Base-by-base conservation (phyloP, 306 rosid genomes). In the Delonix regia region DNA sequence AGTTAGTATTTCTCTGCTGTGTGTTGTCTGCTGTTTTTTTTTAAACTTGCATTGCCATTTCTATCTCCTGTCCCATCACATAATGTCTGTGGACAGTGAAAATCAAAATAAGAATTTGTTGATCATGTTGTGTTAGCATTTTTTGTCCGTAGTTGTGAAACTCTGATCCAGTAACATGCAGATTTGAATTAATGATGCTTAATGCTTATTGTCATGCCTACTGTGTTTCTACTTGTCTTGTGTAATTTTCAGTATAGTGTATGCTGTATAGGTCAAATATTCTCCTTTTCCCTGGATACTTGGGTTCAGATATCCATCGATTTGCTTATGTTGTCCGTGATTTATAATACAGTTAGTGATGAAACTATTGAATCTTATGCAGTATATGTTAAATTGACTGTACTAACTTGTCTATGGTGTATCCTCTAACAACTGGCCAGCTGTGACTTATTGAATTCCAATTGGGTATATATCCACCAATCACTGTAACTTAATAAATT, bases 1-100 rank as follows among this genome's bases (percentile, higher is more conserved):
- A 86, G 99, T 96, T 78, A 96, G 97, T 88, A 75, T 76, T 80
- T 75, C 52, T 57, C 42, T 47, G 76, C 75, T 47, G 59, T 76
- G 44, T 70, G 41, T 59, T 78, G 77, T 65, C 71, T 85, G 41
- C 38, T n/a, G 24, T 76, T 75, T 57, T 53, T 45, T 64, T 33
- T 52, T 24, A 33, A 69, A 52, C 69, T 52, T 76, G 30, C n/a
- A 60, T 71, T 66, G 42, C 45, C 65, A 18, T 25, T 69, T 69
- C 61, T 51, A 22, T 69, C 27, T 30, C 59, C 53, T 69, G 27
- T 71, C 76, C 39, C 74, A 25, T 78, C 2, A 11, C n/a, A 27
- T 56, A 72, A 36, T 41, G 36, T 41, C 49, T 41, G 18, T 65
- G 67, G 28, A 15, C 38, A 47, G 49, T 57, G 8, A 10, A 33